Evolutionary conservation across 345 rosid species (phyloP).

Genomic region (Bruguiera sexangula): DNA sequence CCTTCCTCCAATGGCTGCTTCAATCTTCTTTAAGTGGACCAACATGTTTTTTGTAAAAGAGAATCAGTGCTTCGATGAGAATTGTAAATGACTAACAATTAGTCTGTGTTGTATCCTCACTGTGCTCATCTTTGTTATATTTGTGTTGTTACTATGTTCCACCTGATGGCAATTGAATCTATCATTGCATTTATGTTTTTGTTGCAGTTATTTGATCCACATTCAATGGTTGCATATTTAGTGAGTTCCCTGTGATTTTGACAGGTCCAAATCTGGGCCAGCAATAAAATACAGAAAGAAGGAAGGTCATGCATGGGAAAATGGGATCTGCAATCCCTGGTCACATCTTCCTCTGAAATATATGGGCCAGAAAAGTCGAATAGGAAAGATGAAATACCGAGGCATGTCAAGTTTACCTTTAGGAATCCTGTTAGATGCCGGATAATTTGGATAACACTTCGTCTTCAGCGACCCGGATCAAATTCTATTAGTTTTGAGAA

Average conservation of each 20-base stretch:
- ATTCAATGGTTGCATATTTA: constrained; percentile 6
- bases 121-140: too few relatives aligned
- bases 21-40: too few relatives aligned
- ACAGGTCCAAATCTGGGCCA: constrained; percentile 96
- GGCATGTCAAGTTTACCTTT: constrained; percentile 78
- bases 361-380: constrained; percentile 64
- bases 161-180: too few relatives aligned
- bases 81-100: too few relatives aligned
- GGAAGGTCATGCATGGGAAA: constrained; percentile 82
- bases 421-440: constrained; percentile 77
- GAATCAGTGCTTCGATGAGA: too few relatives aligned
- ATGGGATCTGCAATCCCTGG: constrained; percentile 84
- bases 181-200: too few relatives aligned
- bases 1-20: too few relatives aligned
- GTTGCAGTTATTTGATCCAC: too few relatives aligned
- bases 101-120: too few relatives aligned
- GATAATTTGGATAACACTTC: constrained; percentile 76
- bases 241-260: constrained; percentile 14
- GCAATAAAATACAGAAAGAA: constrained; percentile 77
- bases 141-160: too few relatives aligned
- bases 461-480: constrained; percentile 78
- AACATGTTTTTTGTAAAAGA: too few relatives aligned
- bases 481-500: constrained; percentile 68
- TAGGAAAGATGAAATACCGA: constrained; percentile 54
- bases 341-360: constrained; percentile 60